A percentile compares a stretch with the other conserved stretches of the same genome.
phyloP scores from a whole-genome alignment of 768 basidiomycete species.

The Gautieria morchelliformis region DNA sequence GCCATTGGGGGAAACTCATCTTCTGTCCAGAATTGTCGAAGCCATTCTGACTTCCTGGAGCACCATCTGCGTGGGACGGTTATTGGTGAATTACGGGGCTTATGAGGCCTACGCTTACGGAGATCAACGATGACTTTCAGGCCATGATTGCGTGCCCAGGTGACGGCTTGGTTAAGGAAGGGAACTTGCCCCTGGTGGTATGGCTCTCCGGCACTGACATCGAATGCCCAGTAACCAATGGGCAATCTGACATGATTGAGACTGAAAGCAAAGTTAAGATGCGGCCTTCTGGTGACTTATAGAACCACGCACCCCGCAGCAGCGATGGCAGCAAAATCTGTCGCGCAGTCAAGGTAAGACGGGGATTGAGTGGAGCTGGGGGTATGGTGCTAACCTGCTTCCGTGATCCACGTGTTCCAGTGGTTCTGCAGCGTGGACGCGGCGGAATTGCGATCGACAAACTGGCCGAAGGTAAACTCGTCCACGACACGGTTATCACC shows the following conservation, averaged over 20 bases:
- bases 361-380: neutral
- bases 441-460: constrained; percentile 43
- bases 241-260: constrained; percentile 78
- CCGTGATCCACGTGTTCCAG: constrained; percentile 75
- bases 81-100: neutral
- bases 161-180: constrained; percentile 55
- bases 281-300: constrained; percentile 8
- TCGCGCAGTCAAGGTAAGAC: neutral
- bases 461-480: constrained; percentile 70
- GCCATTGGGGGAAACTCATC: constrained; percentile 57
- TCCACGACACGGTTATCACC: constrained; percentile 51
- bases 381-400: constrained; percentile 22
- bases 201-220: constrained; percentile 68
- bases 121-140: constrained; percentile 80
- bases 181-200: constrained; percentile 69
- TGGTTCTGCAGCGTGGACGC: constrained; percentile 46
- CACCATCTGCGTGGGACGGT: constrained; percentile 22
- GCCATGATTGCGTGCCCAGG: constrained; percentile 60
- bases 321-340: constrained; percentile 65
- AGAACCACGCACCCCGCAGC: constrained; percentile 51
- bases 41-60: constrained; percentile 78
- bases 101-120: constrained; percentile 30
- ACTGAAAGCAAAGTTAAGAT: constrained; percentile 28
- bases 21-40: constrained; percentile 78
- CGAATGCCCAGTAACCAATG: constrained; percentile 88